Evolutionary conservation across 2,329 filamentous ascomycete genomes (phyloP).

Genomic region (Sphaerostilbella broomeana): DNA sequence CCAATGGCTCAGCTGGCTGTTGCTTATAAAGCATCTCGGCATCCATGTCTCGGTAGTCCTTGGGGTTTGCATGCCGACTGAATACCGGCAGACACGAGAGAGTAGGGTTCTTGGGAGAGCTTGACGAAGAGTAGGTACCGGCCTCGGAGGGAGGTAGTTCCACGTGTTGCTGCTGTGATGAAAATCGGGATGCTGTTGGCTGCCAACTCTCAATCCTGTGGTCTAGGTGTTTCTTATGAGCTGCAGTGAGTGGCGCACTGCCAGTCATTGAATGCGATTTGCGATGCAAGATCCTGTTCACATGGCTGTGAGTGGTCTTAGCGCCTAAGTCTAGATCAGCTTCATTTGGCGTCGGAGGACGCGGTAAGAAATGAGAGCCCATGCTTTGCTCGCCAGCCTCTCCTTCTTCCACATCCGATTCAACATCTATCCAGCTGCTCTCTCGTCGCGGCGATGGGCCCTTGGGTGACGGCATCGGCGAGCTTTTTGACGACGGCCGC

Average conservation of each 20-base stretch:
- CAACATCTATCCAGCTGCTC: conserved; percentile 33
- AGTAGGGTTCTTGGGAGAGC: no score
- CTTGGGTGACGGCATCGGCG: conserved; percentile 12
- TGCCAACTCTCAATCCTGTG: no score
- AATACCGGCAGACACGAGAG: no score
- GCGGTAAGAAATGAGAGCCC: conserved; percentile 21
- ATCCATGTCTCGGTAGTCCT: conserved; percentile 1
- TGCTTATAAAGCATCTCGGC: background rate
- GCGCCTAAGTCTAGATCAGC: conserved; percentile 12
- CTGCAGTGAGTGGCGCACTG: conserved; percentile 4
- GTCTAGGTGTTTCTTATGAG: conserved; percentile 3
- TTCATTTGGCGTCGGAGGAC: conserved; percentile 25
- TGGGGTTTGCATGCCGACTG: no score
- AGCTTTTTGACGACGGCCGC: conserved; percentile 22
- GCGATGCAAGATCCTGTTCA: conserved; percentile 12
- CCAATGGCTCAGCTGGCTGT: conserved; percentile 2
- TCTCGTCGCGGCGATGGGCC: conserved; percentile 19
- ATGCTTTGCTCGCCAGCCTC: conserved; percentile 13
- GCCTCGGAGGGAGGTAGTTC: background rate
- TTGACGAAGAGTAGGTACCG: no score
- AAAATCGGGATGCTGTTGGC: background rate
- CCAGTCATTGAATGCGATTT: conserved; percentile 22
- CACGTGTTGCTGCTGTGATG: conserved; percentile 2
- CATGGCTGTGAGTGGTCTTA: background rate
- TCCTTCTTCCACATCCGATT: conserved; percentile 28